Evolutionary conservation across 345 rosid species (phyloP).

Genomic region (Ailanthus altissimus): DNA sequence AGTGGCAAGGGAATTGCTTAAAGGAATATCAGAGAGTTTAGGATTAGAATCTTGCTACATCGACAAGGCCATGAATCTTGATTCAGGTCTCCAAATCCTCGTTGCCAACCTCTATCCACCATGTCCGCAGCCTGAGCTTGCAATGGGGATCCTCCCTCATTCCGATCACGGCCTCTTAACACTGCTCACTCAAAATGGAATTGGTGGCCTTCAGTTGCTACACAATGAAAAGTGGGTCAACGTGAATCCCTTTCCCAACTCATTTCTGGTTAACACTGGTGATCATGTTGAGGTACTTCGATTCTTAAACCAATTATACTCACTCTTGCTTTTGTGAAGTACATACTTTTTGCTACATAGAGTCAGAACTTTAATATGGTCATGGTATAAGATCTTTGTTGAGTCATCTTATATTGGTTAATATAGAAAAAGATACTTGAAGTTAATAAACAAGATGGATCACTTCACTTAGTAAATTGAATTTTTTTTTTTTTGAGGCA

Average conservation of each 20-base stretch:
- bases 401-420: no score
- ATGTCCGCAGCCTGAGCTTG: slow-evolving; percentile 58
- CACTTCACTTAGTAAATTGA: no score
- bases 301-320: no score
- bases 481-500: no score
- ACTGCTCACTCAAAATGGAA: slow-evolving; percentile 41
- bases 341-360: no score
- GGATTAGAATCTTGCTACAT: slow-evolving; percentile 41
- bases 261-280: slow-evolving; percentile 49
- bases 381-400: no score
- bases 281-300: slow-evolving; percentile 59
- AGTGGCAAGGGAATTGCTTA: slow-evolving; percentile 35
- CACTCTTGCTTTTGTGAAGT: not conserved
- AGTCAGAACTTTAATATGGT: no score
- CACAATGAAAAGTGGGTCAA: slow-evolving; percentile 54
- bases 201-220: slow-evolving; percentile 48
- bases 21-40: slow-evolving; percentile 54
- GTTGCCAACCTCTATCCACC: slow-evolving; percentile 51
- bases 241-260: slow-evolving; percentile 34
- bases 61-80: slow-evolving; percentile 32
- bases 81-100: slow-evolving; percentile 33
- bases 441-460: no score
- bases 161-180: slow-evolving; percentile 62
- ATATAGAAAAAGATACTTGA: no score
- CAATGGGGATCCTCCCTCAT: slow-evolving; percentile 62